Evolutionary conservation across 169 alveolate genomes (phyloP), one percentile per base, ranked within the genome.

Genomic region (Plasmodium vivax): DNA sequence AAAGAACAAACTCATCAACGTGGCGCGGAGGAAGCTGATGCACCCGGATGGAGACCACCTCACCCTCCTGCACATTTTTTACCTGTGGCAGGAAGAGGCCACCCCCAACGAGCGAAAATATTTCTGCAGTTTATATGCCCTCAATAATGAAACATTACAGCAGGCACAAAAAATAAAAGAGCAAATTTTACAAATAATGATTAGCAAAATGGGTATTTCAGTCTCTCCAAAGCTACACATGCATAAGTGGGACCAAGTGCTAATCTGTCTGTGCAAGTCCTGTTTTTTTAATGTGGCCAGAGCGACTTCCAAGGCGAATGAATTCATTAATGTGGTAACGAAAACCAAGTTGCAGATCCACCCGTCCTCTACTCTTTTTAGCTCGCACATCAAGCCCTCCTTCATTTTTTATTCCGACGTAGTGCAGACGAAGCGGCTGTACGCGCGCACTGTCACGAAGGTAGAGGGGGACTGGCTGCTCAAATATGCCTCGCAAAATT

Each of bases 11-110:
- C 96, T 96, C 85, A 99, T 99, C 30, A 99, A 98, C 94, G 97
- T 97, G 32, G 99, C 99, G 27, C 98, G 98, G 95, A 93, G 98
- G 68, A 95, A 98, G 88, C 98, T 99, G 95, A 94, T 98, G 0
- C 99, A 99, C 93, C 97, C 98, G 85, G 99, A 98, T 84, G 99
- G 99, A 0, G 99, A 99, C 84, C 99, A 99, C 94, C 95, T 98
- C 30, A 98, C 99, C 1, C 95, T 98, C 79, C 95, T 99, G 54
- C 96, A 97, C 93, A 99, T 97, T 14, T 96, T 95, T 82, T 97
- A 97, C 75, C 95, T 98, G 38, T 79, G 97, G 93, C 6, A 87
- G 36, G 77, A 98, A 96, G 96, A 84, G 93, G 68, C 73, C 90
- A 32, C 84, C 93, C 96, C 82, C 93, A 95, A 92, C 96, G 96